Evolutionary conservation across 1,139 yeast species (phyloP), one percentile per base, ranked within the genome.

Genomic region (Yamadazyma dushanensis): DNA sequence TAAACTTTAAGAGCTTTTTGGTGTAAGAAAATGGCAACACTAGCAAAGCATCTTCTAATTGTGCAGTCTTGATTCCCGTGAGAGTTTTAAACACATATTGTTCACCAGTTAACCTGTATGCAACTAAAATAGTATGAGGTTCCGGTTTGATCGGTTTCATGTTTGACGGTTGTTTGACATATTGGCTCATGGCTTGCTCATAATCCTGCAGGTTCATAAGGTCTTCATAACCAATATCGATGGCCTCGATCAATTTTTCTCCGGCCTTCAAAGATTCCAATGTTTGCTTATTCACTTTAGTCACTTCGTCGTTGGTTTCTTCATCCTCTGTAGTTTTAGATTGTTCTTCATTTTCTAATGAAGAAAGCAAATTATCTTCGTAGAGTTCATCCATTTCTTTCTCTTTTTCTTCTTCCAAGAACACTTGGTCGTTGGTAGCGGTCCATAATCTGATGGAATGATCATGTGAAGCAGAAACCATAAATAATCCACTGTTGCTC

Each of bases 361-460:
- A 79, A 16, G 76, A 78, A 36, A 88, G 67, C 34, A 90, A 65
- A 8, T 86, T 85, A 16, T 74, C 73, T 56, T 92, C 98, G 55
- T 90, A 88, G 42, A 83, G 65, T 58, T 90, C 96, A 56, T 92
- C 98, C 76, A 89, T 72, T 58, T 92, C 98, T 59, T 84, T 87
- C 56, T 94, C 99, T 40, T 92, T 75, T 63, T 92, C 98, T 70
- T 92, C 99, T 57, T 92, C 97, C 43, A 94, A 63, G 60, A 92
- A 92, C 16, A 92, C 90, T 50, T 92, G 94, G 57, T 92, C 98
- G 40, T 85, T 94, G 4, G 95, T 86, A 54, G 88, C 90, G 44
- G 76, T 77, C 98, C 98, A 92, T 16, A 89, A 63, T 56, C 98
- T 73, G 35, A 92, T 80, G 49, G 96, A 83, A 56, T 87, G 95